phyloP scores from a whole-genome alignment of 2,329 filamentous ascomycete genomes.

The Elsinoe ampelina region DNA sequence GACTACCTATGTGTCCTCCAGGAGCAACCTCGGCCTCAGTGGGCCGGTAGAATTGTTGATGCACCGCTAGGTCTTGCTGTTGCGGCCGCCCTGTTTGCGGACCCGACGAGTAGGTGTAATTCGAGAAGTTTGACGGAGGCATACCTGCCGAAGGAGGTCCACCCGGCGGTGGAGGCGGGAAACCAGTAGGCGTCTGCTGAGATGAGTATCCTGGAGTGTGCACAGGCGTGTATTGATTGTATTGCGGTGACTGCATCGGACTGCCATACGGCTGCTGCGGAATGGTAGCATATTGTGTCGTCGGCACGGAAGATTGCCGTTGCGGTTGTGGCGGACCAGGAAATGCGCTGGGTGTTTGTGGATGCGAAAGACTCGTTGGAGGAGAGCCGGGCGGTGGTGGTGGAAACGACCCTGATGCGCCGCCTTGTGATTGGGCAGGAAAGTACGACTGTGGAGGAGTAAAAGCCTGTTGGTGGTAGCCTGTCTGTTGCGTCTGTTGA shows the following conservation, averaged over 20 bases:
- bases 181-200: slow-evolving; percentile 26
- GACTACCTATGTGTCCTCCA: slow-evolving; percentile 21
- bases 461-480: slow-evolving; percentile 1
- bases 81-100: slow-evolving; percentile 22
- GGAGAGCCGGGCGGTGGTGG: slow-evolving; percentile 19
- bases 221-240: slow-evolving; percentile 28
- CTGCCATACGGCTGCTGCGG: slow-evolving; percentile 19
- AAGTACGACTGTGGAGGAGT: slow-evolving; percentile 28
- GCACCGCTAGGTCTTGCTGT: slow-evolving; percentile 44
- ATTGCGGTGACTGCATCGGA: slow-evolving; percentile 22
- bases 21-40: slow-evolving; percentile 52
- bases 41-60: slow-evolving; percentile 61
- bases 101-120: slow-evolving; percentile 40
- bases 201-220: slow-evolving; percentile 32
- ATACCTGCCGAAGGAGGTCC: slow-evolving; percentile 37
- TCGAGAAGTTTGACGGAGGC: slow-evolving; percentile 41
- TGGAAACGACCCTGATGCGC: slow-evolving; percentile 23
- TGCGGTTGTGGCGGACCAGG: slow-evolving; percentile 19
- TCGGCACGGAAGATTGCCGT: neutral
- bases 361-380: slow-evolving; percentile 25
- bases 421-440: slow-evolving; percentile 32
- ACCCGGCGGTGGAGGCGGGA: slow-evolving; percentile 24
- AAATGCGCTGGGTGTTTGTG: slow-evolving; percentile 4
- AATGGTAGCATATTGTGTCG: neutral
- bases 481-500: slow-evolving; percentile 3